Conservation (phyloP, 2,329 filamentous ascomycete species). For the Scedosporium minutisporum region DNA sequence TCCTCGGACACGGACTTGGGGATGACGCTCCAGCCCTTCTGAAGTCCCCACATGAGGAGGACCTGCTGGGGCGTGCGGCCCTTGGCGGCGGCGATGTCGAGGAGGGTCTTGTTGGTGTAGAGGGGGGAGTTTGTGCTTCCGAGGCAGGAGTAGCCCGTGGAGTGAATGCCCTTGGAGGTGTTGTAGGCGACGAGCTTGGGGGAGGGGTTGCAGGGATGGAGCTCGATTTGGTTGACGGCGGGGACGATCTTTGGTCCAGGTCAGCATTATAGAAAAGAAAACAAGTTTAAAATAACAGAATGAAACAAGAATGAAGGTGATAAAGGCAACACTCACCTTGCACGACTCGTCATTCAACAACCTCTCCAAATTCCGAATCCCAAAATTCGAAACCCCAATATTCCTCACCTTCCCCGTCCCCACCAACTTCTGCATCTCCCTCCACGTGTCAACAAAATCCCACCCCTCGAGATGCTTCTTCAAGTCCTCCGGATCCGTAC, state of each 20-base stretch:
- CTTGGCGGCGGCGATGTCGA: conserved; percentile 53
- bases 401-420: conserved; percentile 63
- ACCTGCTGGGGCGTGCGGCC: conserved; percentile 66
- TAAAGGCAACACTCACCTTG: conserved; percentile 17
- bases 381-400: conserved; percentile 83
- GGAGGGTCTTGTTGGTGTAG: conserved; percentile 55
- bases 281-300: background rate
- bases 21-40: conserved; percentile 74
- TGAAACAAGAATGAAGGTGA: too few species aligned
- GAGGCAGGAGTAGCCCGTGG: conserved; percentile 65
- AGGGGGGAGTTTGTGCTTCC: conserved; percentile 62
- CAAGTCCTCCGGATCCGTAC: conserved; percentile 49
- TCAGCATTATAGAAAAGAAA: background rate
- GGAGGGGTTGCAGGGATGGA: conserved; percentile 74
- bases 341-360: conserved; percentile 56
- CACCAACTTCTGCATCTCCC: conserved; percentile 60
- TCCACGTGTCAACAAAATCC: conserved; percentile 75
- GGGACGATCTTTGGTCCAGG: conserved; percentile 36
- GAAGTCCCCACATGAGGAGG: conserved; percentile 69
- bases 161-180: conserved; percentile 64
- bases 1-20: conserved; percentile 70
- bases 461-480: conserved; percentile 66
- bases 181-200: conserved; percentile 68
- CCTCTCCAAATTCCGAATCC: conserved; percentile 68
- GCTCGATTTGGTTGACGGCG: conserved; percentile 74